Percentiles rank a stretch among this genome's conserved stretches.
Evolutionary conservation across 2,329 filamentous ascomycete genomes (phyloP).

Genomic region (Madurella fahalii): DNA sequence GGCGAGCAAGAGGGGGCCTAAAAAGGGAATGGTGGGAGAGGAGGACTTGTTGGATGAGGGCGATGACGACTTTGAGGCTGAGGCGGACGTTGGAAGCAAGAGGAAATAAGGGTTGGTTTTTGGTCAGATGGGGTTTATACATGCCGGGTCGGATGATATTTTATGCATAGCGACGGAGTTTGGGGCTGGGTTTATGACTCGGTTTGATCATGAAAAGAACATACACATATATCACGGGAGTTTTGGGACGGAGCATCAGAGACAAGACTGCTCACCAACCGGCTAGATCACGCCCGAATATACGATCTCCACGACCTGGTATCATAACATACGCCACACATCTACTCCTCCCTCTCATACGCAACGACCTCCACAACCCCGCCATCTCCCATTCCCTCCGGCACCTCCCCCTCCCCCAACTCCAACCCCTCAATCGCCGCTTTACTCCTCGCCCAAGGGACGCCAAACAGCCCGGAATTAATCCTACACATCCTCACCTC

Average conservation of each 20-base stretch:
- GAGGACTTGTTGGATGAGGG: constrained; percentile 48
- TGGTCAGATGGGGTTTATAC: background rate
- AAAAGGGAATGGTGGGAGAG: constrained; percentile 30
- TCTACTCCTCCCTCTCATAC: constrained; percentile 8
- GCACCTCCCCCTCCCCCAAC: constrained; percentile 16
- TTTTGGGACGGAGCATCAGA: background rate
- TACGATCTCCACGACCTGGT: background rate
- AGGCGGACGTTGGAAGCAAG: constrained; percentile 26
- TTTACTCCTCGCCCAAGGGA: constrained; percentile 21
- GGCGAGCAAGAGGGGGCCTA: constrained; percentile 5
- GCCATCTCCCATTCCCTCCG: constrained; percentile 6
- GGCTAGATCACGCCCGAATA: background rate
- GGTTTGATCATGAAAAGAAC: too few species aligned
- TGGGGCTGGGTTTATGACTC: background rate
- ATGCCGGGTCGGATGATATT: background rate
- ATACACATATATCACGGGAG: too few species aligned
- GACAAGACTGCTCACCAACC: background rate
- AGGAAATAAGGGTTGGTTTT: constrained; percentile 8
- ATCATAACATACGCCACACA: background rate
- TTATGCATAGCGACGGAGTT: constrained; percentile 13
- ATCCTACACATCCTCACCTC: constrained; percentile 25
- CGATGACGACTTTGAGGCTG: constrained; percentile 45
- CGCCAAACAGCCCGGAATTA: constrained; percentile 21
- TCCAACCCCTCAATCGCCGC: constrained; percentile 11
- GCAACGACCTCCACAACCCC: constrained; percentile 15